phyloP scores from a whole-genome alignment of 2,329 filamentous ascomycete species.

The Hypoxylon sp. region DNA sequence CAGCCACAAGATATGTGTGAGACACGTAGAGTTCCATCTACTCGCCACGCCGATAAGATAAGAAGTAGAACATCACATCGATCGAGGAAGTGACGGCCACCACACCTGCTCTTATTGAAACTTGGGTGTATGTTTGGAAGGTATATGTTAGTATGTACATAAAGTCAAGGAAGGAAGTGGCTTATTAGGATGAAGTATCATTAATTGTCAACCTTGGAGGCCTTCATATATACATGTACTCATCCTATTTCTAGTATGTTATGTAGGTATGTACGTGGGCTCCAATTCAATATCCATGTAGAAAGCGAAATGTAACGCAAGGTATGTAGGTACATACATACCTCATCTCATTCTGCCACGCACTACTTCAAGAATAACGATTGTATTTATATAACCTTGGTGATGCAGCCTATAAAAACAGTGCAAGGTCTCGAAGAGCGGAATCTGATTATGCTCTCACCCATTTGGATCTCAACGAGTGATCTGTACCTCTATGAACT shows the following conservation, averaged over 20 bases:
- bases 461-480: constrained; percentile 37
- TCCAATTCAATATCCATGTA: background rate
- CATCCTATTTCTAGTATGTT: background rate
- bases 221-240: background rate
- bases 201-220: background rate
- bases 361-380: constrained; percentile 9
- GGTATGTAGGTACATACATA: background rate
- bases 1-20: constrained; percentile 1
- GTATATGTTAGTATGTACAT: too few species aligned
- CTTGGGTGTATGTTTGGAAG: too few species aligned
- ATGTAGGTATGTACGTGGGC: background rate
- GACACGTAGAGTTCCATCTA: background rate
- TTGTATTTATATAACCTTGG: constrained; percentile 33
- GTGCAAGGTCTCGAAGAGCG: constrained; percentile 20
- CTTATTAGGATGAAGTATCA: too few species aligned
- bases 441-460: constrained; percentile 25
- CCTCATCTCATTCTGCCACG: background rate
- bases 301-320: background rate
- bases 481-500: constrained; percentile 39
- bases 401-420: constrained; percentile 31
- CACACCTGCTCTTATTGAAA: background rate
- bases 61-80: background rate
- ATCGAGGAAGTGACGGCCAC: background rate
- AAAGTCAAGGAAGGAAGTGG: too few species aligned
- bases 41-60: constrained; percentile 16